These are phyloP conservation scores for Phyllosticta citriasiana DNA, from an alignment of 2,329 filamentous ascomycete species.

Conservation along the genomic window DNA sequence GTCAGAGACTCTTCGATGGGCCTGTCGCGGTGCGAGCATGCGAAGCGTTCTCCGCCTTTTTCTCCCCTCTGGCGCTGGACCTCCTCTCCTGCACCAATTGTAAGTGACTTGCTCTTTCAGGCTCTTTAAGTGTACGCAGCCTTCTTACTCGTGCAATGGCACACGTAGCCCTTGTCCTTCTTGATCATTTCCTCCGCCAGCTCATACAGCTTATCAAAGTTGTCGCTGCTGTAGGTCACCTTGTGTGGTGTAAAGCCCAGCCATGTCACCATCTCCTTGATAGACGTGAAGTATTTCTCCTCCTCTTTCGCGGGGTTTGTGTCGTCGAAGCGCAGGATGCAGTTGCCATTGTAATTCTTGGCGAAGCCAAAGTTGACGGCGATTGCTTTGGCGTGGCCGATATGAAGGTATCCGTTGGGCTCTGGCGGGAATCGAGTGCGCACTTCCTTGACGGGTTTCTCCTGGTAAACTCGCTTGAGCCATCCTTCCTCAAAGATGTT, in stretches of 20 bases:
- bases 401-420: slow-evolving; percentile 88
- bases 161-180: slow-evolving; percentile 65
- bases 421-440: slow-evolving; percentile 42
- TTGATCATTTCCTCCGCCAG: slow-evolving; percentile 76
- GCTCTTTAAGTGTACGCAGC: not conserved
- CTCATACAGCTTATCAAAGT: slow-evolving; percentile 81
- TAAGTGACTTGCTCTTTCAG: slow-evolving; percentile 16
- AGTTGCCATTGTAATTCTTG: slow-evolving; percentile 66
- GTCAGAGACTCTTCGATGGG: slow-evolving; percentile 63
- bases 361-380: slow-evolving; percentile 96
- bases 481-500: slow-evolving; percentile 40
- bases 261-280: slow-evolving; percentile 80
- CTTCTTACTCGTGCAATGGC: slow-evolving; percentile 59
- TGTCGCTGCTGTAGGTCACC: slow-evolving; percentile 82
- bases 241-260: slow-evolving; percentile 69
- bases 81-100: slow-evolving; percentile 49
- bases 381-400: slow-evolving; percentile 93
- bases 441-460: slow-evolving; percentile 38
- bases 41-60: slow-evolving; percentile 57
- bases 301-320: slow-evolving; percentile 93
- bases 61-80: slow-evolving; percentile 79
- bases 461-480: slow-evolving; percentile 40
- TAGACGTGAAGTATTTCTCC: slow-evolving; percentile 80
- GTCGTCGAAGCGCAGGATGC: slow-evolving; percentile 77
- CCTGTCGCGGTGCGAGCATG: slow-evolving; percentile 70